These are phyloP conservation scores for Pseudogymnoascus sp. DNA, from an alignment of 2,329 filamentous ascomycete species.

Conservation along the genomic window DNA sequence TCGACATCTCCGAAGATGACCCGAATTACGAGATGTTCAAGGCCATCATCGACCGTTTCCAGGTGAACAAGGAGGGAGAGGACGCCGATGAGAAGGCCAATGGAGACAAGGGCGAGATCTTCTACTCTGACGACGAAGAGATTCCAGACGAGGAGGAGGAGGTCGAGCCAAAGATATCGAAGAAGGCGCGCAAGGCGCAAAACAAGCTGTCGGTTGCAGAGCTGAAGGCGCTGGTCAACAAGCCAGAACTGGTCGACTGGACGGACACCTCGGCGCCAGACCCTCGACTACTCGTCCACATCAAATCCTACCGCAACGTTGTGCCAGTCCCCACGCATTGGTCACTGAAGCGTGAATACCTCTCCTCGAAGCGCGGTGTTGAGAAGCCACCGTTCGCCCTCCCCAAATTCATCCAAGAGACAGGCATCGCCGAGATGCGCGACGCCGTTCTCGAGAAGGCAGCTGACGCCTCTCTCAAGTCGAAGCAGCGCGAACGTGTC, in stretches of 20 bases:
- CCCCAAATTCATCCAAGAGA: constrained; percentile 95
- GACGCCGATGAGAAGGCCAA: constrained; percentile 55
- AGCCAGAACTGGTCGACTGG: constrained; percentile 95
- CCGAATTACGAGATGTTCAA: constrained; percentile 78
- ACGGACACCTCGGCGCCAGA: constrained; percentile 89
- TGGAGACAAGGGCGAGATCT: constrained; percentile 75
- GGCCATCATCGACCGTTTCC: constrained; percentile 73
- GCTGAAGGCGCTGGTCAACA: constrained; percentile 82
- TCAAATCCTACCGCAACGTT: constrained; percentile 91
- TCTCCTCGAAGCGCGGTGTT: constrained; percentile 93
- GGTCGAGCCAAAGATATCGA: constrained; percentile 67
- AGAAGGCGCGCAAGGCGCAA: constrained; percentile 87
- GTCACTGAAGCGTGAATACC: constrained; percentile 92
- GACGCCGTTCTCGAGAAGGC: constrained; percentile 95
- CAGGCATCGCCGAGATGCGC: constrained; percentile 95
- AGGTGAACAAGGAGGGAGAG: constrained; percentile 52
- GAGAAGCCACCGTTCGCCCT: constrained; percentile 91
- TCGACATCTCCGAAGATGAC: constrained; percentile 56
- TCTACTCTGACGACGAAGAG: constrained; percentile 74
- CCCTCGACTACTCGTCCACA: constrained; percentile 79
- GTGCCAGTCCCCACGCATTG: constrained; percentile 92
- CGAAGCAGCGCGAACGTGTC: constrained; percentile 90
- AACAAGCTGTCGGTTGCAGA: constrained; percentile 93
- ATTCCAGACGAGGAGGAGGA: constrained; percentile 80
- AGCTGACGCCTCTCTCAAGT: constrained; percentile 81